Conservation (phyloP, 176 grass and related monocot genomes). For the Luzula sylvatica region DNA sequence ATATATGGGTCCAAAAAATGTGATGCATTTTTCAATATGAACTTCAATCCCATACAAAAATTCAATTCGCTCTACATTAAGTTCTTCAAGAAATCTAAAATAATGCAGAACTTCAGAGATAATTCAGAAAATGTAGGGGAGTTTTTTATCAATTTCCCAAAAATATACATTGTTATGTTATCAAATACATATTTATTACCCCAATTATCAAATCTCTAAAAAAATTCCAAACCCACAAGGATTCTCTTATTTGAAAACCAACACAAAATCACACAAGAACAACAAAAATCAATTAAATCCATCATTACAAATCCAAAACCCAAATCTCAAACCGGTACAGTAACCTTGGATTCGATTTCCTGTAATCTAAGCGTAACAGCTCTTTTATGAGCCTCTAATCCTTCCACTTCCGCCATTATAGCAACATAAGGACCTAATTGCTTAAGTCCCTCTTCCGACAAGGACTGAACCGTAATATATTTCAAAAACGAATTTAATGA, state of each 20-base stretch:
- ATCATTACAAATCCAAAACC: not conserved
- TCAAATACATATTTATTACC: not conserved
- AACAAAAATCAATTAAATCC: not conserved
- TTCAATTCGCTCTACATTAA: too few relatives aligned
- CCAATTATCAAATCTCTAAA: too few relatives aligned
- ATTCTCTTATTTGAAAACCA: not conserved
- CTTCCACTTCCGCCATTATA: conserved; percentile 90
- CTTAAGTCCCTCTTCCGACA: conserved; percentile 75
- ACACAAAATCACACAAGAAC: not conserved
- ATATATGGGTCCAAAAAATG: too few relatives aligned
- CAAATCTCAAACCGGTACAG: conserved; percentile 31
- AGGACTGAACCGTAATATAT: conserved; percentile 83
- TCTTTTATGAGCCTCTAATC: conserved; percentile 85
- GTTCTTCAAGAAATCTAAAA: too few relatives aligned
- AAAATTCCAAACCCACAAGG: too few relatives aligned
- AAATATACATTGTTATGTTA: not conserved
- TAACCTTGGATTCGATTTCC: conserved; percentile 36
- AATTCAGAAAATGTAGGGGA: too few relatives aligned
- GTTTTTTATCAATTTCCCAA: too few relatives aligned
- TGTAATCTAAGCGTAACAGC: conserved; percentile 81
- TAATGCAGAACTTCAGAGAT: too few relatives aligned
- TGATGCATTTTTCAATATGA: too few relatives aligned
- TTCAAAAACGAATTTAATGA: conserved; percentile 89
- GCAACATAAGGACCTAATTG: conserved; percentile 60
- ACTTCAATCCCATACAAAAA: too few relatives aligned